Evolutionary conservation across 495 filamentous ascomycete genomes (phyloP), one percentile per base, ranked within the genome.

Genomic region (Hypoxylon fuscum): DNA sequence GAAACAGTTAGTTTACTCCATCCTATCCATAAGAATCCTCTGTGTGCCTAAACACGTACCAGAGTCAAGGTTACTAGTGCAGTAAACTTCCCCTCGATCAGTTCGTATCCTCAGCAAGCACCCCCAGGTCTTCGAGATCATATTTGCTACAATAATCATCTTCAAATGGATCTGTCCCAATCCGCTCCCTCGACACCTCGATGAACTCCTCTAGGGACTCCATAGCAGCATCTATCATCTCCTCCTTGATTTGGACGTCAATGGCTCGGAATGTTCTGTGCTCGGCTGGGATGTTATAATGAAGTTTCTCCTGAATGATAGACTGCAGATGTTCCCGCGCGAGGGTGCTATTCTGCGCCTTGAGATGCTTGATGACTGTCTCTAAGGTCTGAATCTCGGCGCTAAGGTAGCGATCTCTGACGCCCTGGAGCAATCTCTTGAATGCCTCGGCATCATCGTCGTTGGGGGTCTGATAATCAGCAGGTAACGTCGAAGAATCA

Each of bases 161-260:
- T 1, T 27, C 46, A 22, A 59, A 51, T 22, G 50, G 52, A 14
- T 57, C 40, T 1, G 59, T 52, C 11, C 59, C 53, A 2, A 63
- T 52, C 22, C 27, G 46, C 23, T 14, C 40, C 14, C 25, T 47
- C 2, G 59, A 63, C n/a, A 63, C 53, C 4, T 63, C 52, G 15
- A 63, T 56, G 11, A 63, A 57, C 18, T 63, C 52, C 25, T 63
- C 59, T 1, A 63, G 17, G 3, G 59, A 63, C 32, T 57, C 59
- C n/a, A 63, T 56, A 10, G 59, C 59, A 11, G 59, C 59, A 10
- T 47, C 59, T 14, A 25, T 23, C 53, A 58, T 58, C 18, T 22
- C 42, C 34, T 58, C 41, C 12, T 37, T 64, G 27, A 64, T 53
- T 23, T 64, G 54, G 23, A 64, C 23, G 11, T 64, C 32, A 10